Conservation (phyloP, 371 early-diverging fungal genomes). For the Saksenaea oblongispora region DNA sequence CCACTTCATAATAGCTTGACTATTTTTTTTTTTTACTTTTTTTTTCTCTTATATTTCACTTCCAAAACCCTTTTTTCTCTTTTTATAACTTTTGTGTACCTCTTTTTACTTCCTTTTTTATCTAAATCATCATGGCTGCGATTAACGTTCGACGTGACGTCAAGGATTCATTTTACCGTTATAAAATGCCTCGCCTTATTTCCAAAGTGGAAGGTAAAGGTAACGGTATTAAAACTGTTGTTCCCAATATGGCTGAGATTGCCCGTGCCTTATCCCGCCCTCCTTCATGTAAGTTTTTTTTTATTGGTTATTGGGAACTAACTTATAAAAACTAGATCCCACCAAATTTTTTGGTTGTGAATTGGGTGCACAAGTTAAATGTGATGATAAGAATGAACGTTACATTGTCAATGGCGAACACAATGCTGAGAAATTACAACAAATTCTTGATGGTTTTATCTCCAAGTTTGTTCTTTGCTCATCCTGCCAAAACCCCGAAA, state of each 20-base stretch:
- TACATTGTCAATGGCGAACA: slow-evolving; percentile 99
- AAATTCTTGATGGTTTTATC: slow-evolving; percentile 93
- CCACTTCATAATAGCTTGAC: slow-evolving; percentile 18
- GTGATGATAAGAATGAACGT: slow-evolving; percentile 88
- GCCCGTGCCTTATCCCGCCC: slow-evolving; percentile 92
- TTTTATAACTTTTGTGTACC: slow-evolving; percentile 2
- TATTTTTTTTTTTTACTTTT: slow-evolving; percentile 9
- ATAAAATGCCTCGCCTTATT: slow-evolving; percentile 98
- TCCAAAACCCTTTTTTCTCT: not conserved
- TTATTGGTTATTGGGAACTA: not conserved
- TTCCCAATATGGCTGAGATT: slow-evolving; percentile 97
- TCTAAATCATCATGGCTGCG: slow-evolving; percentile 67
- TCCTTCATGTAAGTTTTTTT: slow-evolving; percentile 66
- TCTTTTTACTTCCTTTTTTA: slow-evolving; percentile 9
- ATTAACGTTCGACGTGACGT: slow-evolving; percentile 87
- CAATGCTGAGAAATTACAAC: slow-evolving; percentile 88
- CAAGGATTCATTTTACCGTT: slow-evolving; percentile 96
- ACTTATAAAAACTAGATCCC: slow-evolving; percentile 49
- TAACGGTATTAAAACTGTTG: slow-evolving; percentile 99
- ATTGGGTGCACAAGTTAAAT: slow-evolving; percentile 94
- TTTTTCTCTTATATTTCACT: slow-evolving; percentile 10
- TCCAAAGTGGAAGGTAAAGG: slow-evolving; percentile 98
- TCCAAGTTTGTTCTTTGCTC: slow-evolving; percentile 96
- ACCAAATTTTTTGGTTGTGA: slow-evolving; percentile 97
- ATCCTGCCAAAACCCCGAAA: slow-evolving; percentile 98